A percentile compares a stretch with the other conserved stretches of the same genome.
Conservation (phyloP, 441 rosid genomes). For the Raphanus hybrid region DNA sequence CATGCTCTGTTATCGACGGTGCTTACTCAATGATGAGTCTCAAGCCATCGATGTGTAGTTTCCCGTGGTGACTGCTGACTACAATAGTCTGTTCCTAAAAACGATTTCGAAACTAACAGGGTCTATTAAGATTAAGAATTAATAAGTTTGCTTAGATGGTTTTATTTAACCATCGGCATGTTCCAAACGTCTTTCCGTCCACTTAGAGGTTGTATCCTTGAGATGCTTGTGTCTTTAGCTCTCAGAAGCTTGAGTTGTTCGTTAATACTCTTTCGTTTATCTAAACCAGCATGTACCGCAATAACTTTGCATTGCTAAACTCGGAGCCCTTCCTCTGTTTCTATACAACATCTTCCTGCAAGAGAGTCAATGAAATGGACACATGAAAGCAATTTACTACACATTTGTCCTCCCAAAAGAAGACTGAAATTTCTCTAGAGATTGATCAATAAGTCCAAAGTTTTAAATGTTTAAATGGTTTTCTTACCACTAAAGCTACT, state of each 20-base stretch:
- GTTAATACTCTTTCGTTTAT: slow-evolving; percentile 54
- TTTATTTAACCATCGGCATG: slow-evolving; percentile 62
- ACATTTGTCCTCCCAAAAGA: neutral
- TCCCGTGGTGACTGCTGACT: slow-evolving; percentile 88
- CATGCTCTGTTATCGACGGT: no score
- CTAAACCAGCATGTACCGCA: slow-evolving; percentile 85
- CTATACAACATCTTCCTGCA: slow-evolving; percentile 70
- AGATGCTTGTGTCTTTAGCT: slow-evolving; percentile 61
- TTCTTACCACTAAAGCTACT: no score
- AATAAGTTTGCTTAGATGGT: neutral
- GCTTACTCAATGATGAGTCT: slow-evolving; percentile 56
- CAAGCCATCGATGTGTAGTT: slow-evolving; percentile 74
- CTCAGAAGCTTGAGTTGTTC: slow-evolving; percentile 66
- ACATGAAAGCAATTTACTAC: neutral
- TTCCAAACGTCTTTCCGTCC: slow-evolving; percentile 82
- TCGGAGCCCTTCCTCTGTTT: slow-evolving; percentile 50
- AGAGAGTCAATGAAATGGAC: slow-evolving; percentile 10
- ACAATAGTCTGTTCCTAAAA: slow-evolving; percentile 46
- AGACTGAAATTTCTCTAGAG: neutral
- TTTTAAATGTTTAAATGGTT: no score
- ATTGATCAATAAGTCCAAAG: neutral
- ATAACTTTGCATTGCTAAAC: slow-evolving; percentile 63
- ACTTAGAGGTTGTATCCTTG: slow-evolving; percentile 65
- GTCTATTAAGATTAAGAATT: neutral
- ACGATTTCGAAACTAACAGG: neutral